Evolutionary conservation across 164 flowering plant species (phyloP).

Genomic region (Berberis thunbergii): DNA sequence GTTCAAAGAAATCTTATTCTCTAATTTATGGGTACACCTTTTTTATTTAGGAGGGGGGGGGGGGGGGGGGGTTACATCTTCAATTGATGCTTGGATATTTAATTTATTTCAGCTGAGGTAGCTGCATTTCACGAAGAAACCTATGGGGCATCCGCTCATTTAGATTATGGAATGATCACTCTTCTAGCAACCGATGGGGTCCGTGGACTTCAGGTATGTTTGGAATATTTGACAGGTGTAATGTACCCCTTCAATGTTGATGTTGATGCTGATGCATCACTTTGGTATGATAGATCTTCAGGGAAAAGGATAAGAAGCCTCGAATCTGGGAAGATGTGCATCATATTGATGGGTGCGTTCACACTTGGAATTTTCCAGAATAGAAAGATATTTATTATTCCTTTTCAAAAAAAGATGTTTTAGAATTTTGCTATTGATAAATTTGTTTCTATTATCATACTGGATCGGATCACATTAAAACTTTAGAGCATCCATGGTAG

Average conservation of each 20-base stretch:
- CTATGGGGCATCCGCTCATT: slow-evolving; percentile 87
- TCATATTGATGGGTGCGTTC: slow-evolving; percentile 51
- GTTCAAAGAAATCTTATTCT: no score
- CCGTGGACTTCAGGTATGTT: slow-evolving; percentile 72
- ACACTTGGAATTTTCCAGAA: no score
- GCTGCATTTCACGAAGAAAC: slow-evolving; percentile 27
- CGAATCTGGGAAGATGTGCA: slow-evolving; percentile 75
- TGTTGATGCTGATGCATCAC: background rate
- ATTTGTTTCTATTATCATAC: no score
- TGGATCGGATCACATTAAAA: no score
- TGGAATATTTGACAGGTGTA: background rate
- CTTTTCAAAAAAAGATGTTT: background rate
- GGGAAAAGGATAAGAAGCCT: slow-evolving; percentile 50
- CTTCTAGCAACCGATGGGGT: slow-evolving; percentile 69
- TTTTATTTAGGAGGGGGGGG: no score
- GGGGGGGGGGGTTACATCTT: no score
- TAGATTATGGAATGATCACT: slow-evolving; percentile 90
- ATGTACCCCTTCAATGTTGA: background rate
- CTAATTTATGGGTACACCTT: no score
- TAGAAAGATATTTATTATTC: background rate
- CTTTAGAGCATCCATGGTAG: no score
- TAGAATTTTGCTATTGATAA: no score
- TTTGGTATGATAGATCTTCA: slow-evolving; percentile 50
- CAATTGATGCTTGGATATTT: background rate
- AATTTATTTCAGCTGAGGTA: slow-evolving; percentile 39